Base-by-base conservation (phyloP, 352 stramenopile species). In the Discostella stelligera region DNA sequence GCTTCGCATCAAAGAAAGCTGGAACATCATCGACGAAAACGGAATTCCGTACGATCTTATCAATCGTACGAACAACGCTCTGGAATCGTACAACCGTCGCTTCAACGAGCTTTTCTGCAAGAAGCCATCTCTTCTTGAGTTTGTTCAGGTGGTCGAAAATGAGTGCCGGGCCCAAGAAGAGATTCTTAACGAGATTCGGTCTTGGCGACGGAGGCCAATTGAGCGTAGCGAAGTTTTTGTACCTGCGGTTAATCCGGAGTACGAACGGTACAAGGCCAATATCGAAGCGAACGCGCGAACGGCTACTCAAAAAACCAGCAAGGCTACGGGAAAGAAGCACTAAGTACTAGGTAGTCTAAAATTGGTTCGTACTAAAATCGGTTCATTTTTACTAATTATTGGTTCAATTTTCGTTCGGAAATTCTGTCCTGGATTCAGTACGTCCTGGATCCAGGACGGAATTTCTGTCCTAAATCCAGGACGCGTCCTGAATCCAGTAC, bases 21-120 rank as follows among this genome's bases (percentile, higher is more conserved):
- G 68, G 58, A 76, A 76, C 44, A 64, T 76, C 6, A 11, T 14
- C 16, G 32, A 49, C 23, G 39, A 44, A 21, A 30, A 63, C 49
- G 48, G 27, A 2, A 9, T 20, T 8, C 41, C 54, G 13, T 56
- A 41, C 11, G 32, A 68, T 3, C 52, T 76, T 0, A 16, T 76
- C 11, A 76, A 76, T 58, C 56, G 58, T 37, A 76, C 68, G 0
- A 76, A 69, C 23, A 76, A 76, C 25, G 25, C 16, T 16, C 11
- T 76, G 25, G 58, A 76, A 32, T 20, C 27, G 1, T 76, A 76
- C 56, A 76, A 76, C 37, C 39, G 32, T 21, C 4, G 21, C 8
- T 69, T 69, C 60, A 76, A 76, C 18, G 44, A 3, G 39, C 49
- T 76, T 0, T 76, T 76, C 32, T 20, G 8, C 14, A 58, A 21